Percentiles rank a stretch among this genome's conserved stretches.
phyloP scores from a whole-genome alignment of 768 basidiomycete genomes.

The Russula emetica region DNA sequence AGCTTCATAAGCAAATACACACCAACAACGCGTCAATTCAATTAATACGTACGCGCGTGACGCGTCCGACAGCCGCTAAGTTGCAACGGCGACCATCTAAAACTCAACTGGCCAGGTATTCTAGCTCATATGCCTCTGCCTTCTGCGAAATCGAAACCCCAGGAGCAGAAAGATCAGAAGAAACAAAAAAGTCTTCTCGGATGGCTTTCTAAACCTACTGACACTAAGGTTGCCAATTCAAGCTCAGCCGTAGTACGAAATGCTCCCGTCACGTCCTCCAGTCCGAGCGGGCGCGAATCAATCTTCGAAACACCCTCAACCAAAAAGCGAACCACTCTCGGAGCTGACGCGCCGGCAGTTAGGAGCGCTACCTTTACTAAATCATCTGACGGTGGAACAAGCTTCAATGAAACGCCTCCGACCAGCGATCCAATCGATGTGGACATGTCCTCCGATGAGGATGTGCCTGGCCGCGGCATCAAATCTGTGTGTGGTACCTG shows the following conservation, averaged over 20 bases:
- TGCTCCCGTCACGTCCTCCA: slow-evolving; percentile 21
- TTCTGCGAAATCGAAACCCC: slow-evolving; percentile 16
- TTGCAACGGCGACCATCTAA: neutral
- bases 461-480: slow-evolving; percentile 33
- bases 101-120: neutral
- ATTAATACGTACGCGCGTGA: neutral
- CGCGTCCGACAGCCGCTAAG: neutral
- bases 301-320: slow-evolving; percentile 27
- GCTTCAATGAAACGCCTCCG: slow-evolving; percentile 57
- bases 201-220: slow-evolving; percentile 46
- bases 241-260: slow-evolving; percentile 5
- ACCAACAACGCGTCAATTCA: slow-evolving; percentile 26
- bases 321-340: slow-evolving; percentile 28
- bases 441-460: slow-evolving; percentile 58
- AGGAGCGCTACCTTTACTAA: slow-evolving; percentile 36
- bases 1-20: neutral
- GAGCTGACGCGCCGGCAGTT: slow-evolving; percentile 39
- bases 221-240: slow-evolving; percentile 16
- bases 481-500: slow-evolving; percentile 13
- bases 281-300: slow-evolving; percentile 22
- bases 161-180: slow-evolving; percentile 31
- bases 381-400: slow-evolving; percentile 49
- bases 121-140: slow-evolving; percentile 15
- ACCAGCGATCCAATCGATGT: slow-evolving; percentile 76
- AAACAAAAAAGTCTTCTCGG: slow-evolving; percentile 75